These are phyloP conservation scores for Lentinus tigrinus DNA, from an alignment of 768 basidiomycete genomes.

Conservation along the genomic window DNA sequence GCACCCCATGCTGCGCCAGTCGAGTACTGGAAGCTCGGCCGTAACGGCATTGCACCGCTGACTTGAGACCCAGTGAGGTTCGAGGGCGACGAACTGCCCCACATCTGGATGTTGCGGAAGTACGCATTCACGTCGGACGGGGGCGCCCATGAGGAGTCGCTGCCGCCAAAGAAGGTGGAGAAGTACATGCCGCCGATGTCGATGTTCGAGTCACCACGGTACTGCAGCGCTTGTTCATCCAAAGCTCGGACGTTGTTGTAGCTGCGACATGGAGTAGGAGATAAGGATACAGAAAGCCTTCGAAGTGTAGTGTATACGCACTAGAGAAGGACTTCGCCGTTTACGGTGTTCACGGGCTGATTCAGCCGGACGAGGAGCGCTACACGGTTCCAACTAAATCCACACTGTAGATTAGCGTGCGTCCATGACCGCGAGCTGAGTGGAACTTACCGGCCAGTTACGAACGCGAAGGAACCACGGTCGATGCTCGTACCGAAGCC, in stretches of 20 bases:
- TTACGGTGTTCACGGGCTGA: conserved; percentile 61
- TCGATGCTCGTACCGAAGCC: conserved; percentile 73
- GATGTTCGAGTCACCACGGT: conserved; percentile 55
- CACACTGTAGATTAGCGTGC: background rate
- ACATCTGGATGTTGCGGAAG: conserved; percentile 72
- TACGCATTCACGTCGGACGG: conserved; percentile 67
- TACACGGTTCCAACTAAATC: conserved; percentile 62
- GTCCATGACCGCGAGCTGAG: background rate
- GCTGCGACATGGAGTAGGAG: conserved; percentile 31
- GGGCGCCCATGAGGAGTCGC: conserved; percentile 71
- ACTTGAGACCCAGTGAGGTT: conserved; percentile 31
- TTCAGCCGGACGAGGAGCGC: conserved; percentile 81
- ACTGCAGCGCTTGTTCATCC: conserved; percentile 58
- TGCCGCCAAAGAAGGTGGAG: conserved; percentile 85
- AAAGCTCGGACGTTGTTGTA: conserved; percentile 69
- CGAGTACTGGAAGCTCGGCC: too few species aligned
- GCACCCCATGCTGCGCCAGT: conserved; percentile 3
- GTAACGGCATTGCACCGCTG: conserved; percentile 13
- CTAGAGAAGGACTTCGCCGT: conserved; percentile 73
- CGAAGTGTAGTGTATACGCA: conserved; percentile 33
- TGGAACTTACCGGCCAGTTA: conserved; percentile 56
- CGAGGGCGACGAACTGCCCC: conserved; percentile 53
- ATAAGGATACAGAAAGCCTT: background rate
- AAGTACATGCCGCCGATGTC: conserved; percentile 72
- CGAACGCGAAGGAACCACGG: conserved; percentile 64